These are phyloP conservation scores for Alternaria gaisen DNA, from an alignment of 2,329 filamentous ascomycete species.

Conservation along the genomic window DNA sequence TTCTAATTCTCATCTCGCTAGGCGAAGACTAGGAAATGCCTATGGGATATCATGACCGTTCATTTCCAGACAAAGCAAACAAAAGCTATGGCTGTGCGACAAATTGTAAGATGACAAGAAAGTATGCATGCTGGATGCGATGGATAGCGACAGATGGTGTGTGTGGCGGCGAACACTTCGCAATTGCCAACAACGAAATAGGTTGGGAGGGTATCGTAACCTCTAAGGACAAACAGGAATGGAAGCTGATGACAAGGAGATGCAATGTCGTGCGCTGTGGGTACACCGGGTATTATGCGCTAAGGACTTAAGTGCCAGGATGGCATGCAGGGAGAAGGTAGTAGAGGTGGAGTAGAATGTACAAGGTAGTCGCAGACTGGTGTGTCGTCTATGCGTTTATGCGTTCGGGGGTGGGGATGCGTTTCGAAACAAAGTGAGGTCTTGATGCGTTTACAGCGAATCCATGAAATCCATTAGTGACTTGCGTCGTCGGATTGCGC, in stretches of 20 bases:
- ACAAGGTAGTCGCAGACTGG: slow-evolving; percentile 9
- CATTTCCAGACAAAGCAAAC: slow-evolving; percentile 6
- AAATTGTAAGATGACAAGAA: slow-evolving; percentile 1
- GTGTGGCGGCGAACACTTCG: slow-evolving; percentile 26
- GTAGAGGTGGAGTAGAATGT: slow-evolving; percentile 2
- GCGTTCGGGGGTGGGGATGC: slow-evolving; percentile 10
- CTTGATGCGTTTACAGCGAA: slow-evolving; percentile 23
- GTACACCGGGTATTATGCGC: slow-evolving; percentile 26
- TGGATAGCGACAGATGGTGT: slow-evolving; percentile 25
- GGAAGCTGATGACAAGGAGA: slow-evolving; percentile 1
- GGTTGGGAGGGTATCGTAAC: slow-evolving; percentile 19
- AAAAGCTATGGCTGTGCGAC: neutral
- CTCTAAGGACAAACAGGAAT: slow-evolving; percentile 6
- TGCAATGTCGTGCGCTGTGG: slow-evolving; percentile 12
- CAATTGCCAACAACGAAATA: slow-evolving; percentile 8
- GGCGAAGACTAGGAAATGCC: neutral
- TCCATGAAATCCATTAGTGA: slow-evolving; percentile 49
- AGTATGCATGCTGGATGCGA: slow-evolving; percentile 26
- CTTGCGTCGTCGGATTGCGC: slow-evolving; percentile 47
- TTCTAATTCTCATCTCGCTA: slow-evolving; percentile 2
- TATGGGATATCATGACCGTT: slow-evolving; percentile 7
- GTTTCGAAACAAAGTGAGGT: slow-evolving; percentile 29
- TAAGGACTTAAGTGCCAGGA: neutral
- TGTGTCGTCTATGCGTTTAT: slow-evolving; percentile 22
- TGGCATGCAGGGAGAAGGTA: slow-evolving; percentile 5